A percentile compares a stretch with the other conserved stretches of the same genome.
Conservation (phyloP, 306 rosid species). For the Trichosanthes truncata region DNA sequence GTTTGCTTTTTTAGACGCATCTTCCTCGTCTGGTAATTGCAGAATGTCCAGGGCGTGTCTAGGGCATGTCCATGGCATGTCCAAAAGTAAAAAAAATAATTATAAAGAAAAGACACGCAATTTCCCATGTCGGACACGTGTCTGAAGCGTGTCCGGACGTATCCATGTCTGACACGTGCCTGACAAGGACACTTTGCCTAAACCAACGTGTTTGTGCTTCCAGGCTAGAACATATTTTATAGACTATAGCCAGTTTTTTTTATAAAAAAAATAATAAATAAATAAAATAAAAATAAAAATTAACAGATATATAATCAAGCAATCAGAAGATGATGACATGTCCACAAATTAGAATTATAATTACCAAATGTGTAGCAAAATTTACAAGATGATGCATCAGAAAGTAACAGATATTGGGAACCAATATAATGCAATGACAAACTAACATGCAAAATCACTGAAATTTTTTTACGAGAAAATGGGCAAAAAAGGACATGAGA, state of each 20-base stretch:
- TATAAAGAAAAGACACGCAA: no score
- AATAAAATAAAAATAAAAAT: neutral
- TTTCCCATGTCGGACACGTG: no score
- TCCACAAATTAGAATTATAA: neutral
- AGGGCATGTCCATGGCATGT: no score
- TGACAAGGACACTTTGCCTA: no score
- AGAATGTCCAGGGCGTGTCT: no score
- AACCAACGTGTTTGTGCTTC: no score
- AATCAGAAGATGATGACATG: neutral
- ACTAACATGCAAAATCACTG: neutral
- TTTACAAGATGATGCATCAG: neutral
- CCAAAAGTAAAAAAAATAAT: no score
- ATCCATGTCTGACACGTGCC: no score
- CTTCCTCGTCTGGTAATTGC: no score
- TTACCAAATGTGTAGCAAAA: neutral
- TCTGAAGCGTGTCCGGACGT: no score
- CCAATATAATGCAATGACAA: neutral
- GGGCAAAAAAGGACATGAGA: neutral
- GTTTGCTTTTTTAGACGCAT: no score
- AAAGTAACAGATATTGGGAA: neutral
- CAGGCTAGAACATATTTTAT: neutral
- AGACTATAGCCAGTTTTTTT: neutral
- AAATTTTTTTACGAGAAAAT: neutral
- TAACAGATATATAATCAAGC: neutral
- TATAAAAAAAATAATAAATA: no score